A percentile compares a stretch with the other conserved stretches of the same genome.
Conservation (phyloP, 2,329 filamentous ascomycete species). For the Penicillium psychrosexuale region DNA sequence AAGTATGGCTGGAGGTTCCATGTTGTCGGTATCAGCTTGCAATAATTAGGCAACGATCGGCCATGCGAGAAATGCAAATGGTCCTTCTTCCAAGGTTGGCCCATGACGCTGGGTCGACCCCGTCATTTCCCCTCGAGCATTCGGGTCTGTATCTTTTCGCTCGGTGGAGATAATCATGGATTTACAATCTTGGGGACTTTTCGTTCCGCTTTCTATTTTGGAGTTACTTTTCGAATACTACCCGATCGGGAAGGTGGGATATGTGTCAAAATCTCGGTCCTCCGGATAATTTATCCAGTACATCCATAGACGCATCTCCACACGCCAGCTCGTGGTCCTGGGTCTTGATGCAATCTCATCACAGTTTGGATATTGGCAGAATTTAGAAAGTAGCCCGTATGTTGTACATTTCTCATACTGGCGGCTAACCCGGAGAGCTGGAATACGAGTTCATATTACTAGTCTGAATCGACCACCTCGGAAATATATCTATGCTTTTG, state of each 20-base stretch:
- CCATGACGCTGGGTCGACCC: background rate
- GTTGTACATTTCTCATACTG: background rate
- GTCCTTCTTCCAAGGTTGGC: background rate
- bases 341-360: background rate
- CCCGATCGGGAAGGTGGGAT: background rate
- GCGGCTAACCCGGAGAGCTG: background rate
- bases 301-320: background rate
- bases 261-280: background rate
- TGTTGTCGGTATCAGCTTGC: background rate
- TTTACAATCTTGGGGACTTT: background rate
- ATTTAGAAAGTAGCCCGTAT: background rate
- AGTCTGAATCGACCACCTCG: background rate
- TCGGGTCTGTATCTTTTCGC: background rate
- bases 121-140: background rate
- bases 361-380: background rate
- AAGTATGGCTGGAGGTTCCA: slow-evolving; percentile 1
- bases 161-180: no score
- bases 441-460: background rate
- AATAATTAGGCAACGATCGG: slow-evolving; percentile 8
- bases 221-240: background rate
- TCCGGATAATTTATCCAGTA: background rate
- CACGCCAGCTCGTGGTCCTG: background rate
- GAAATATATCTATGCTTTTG: background rate
- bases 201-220: background rate
- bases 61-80: slow-evolving; percentile 6